Base-by-base conservation (phyloP, 2,329 filamentous ascomycete genomes). In the Ilyonectria robusta region DNA sequence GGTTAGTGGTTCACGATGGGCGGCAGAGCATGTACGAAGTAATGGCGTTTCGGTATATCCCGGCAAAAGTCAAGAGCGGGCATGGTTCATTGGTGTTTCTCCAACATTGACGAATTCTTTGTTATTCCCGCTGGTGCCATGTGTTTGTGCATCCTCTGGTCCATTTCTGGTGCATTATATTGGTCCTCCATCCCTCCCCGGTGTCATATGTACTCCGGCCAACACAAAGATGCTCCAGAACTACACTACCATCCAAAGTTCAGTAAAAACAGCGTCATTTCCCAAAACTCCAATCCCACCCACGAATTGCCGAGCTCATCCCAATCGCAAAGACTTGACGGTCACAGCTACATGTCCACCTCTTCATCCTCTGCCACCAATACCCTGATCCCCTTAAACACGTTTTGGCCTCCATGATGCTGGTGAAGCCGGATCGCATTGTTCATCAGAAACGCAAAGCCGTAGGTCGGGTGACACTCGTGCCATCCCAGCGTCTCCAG, bases 401-500 rank as follows among this genome's bases (percentile, higher is more conserved):
- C 69, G 2, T 65, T 62, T 46, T 72, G 40, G 57, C 70, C 44
- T 7, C 59, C 23, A 42, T 66, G 59, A 10, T 62, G 58, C 59
- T 81, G 79, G 57, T 81, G 79, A 53, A 70, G 67, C 8, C 75
- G 72, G 47, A 81, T 75, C 4, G 75, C 73, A 53, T 75, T 71
- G 3, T 72, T 66, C 5, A 81, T 73, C 33, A 75, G 65, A 50
- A 71, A 69, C 2, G 74, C 78, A 60, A 81, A 81, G 3, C 75
- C 58, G 17, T 76, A 80, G 1, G 72, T 72, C 0, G 77, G 74
- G 33, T 81, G 78, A 11, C 69, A 58, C 15, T 71, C 68, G 1
- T 71, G 55, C 80, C 80, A 81, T 4, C 78, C 78, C 10, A 81
- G 35, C 3, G 59, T 55, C 55, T 78, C 75, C 6, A 81, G 59